phyloP scores from a whole-genome alignment of 1,284 basidiomycete genomes.

The Cutaneotrichosporon cutaneum region DNA sequence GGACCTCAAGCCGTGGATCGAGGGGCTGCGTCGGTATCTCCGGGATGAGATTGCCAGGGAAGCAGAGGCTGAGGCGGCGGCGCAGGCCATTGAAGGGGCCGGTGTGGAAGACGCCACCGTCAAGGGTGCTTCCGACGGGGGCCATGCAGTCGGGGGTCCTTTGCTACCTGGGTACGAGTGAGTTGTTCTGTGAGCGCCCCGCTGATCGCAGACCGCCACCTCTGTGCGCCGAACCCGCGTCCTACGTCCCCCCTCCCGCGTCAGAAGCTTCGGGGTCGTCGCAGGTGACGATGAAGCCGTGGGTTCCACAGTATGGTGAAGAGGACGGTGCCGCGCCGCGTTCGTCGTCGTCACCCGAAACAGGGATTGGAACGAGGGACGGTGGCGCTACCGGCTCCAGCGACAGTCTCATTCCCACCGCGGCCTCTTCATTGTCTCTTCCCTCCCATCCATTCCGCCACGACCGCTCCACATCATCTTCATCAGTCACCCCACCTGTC shows the following conservation, averaged over 20 bases:
- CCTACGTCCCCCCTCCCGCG: neutral
- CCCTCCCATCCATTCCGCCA: conserved; percentile 17
- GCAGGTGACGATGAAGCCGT: neutral
- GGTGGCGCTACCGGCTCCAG: conserved; percentile 21
- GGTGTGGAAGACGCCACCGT: neutral
- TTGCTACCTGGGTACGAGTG: neutral
- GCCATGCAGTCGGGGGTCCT: neutral
- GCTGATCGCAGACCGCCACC: neutral
- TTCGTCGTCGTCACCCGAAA: conserved; percentile 5
- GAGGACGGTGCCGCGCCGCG: conserved; percentile 6
- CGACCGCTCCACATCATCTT: conserved; percentile 22
- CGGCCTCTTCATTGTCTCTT: conserved; percentile 20
- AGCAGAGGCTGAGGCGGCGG: neutral
- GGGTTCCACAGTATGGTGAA: neutral
- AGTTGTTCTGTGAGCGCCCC: neutral
- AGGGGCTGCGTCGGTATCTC: conserved; percentile 66
- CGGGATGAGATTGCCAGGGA: conserved; percentile 21
- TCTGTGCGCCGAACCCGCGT: neutral
- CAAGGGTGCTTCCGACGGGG: neutral
- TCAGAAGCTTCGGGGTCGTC: neutral
- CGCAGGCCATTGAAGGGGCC: neutral
- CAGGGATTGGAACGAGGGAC: conserved; percentile 12
- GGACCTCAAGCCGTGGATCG: conserved; percentile 70
- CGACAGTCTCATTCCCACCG: conserved; percentile 28
- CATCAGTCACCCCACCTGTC: conserved; percentile 22